Percentiles rank a stretch among this genome's conserved stretches.
Evolutionary conservation across 1,139 yeast species (phyloP).

Genomic region (Saccharomycopsis phalli): DNA sequence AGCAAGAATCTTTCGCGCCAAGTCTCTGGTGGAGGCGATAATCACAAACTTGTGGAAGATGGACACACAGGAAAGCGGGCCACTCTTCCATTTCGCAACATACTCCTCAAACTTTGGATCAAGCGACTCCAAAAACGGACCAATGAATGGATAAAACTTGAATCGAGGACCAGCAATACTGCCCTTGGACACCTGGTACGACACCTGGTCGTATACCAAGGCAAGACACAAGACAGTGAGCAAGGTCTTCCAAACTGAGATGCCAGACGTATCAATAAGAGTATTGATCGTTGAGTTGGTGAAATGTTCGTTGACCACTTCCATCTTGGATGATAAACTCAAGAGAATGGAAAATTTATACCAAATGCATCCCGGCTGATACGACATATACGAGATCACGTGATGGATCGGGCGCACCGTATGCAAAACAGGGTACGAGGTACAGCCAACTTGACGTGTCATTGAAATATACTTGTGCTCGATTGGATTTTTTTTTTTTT

Average conservation of each 20-base stretch:
- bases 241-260: constrained; percentile 44
- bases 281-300: neutral
- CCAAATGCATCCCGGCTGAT: no score
- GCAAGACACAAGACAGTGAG: constrained; percentile 42
- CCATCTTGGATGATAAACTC: neutral
- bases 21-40: constrained; percentile 83
- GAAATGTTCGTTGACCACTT: neutral
- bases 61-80: constrained; percentile 90
- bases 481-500: no score
- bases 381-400: no score
- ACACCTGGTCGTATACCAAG: constrained; percentile 70
- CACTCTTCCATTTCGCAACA: constrained; percentile 87
- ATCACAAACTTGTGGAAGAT: constrained; percentile 97
- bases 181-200: constrained; percentile 74
- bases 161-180: constrained; percentile 79
- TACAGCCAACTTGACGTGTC: no score
- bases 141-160: constrained; percentile 90
- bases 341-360: neutral
- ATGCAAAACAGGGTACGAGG: no score
- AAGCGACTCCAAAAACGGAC: constrained; percentile 91
- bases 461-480: no score
- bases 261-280: constrained; percentile 1
- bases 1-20: constrained; percentile 80
- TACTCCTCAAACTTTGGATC: constrained; percentile 96
- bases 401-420: no score